phyloP scores from a whole-genome alignment of 257 asterid species.

The Solanum pennellii region DNA sequence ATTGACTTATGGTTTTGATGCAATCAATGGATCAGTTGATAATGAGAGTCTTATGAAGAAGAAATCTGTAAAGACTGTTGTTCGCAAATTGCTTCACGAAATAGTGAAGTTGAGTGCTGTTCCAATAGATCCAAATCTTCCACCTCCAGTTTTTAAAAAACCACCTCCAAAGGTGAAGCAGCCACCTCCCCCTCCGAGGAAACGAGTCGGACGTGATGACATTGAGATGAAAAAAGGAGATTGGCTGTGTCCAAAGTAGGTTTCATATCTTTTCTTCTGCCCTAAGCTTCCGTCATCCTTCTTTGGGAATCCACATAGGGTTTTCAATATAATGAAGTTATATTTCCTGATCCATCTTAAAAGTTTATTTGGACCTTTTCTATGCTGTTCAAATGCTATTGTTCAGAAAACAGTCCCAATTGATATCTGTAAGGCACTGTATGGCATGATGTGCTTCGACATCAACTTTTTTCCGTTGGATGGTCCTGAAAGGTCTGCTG shows the following conservation, averaged over 20 bases:
- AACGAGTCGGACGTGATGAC: conserved; percentile 75
- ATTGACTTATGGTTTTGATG: conserved; percentile 75
- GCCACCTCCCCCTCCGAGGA: conserved; percentile 89
- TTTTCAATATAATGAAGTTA: neutral
- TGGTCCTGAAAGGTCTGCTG: neutral
- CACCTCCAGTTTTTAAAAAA: conserved; percentile 72
- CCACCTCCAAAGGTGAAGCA: conserved; percentile 93
- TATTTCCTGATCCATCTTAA: neutral
- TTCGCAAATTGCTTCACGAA: conserved; percentile 72
- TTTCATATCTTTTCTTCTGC: conserved; percentile 5
- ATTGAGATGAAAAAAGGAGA: conserved; percentile 97
- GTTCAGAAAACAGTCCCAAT: neutral
- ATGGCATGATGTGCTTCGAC: neutral
- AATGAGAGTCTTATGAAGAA: conserved; percentile 56
- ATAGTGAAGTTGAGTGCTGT: conserved; percentile 92
- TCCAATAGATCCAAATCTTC: conserved; percentile 89
- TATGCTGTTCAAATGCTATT: neutral
- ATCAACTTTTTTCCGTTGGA: neutral
- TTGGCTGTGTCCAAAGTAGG: conserved; percentile 94
- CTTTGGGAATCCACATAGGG: neutral
- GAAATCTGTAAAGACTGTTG: conserved; percentile 66
- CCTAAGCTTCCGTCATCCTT: neutral
- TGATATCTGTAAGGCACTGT: neutral
- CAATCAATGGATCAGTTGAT: conserved; percentile 48
- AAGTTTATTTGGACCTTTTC: neutral